Percentiles rank a stretch among this genome's conserved stretches.
phyloP scores from a whole-genome alignment of 2,329 filamentous ascomycete species.

The Colletotrichum musicola region DNA sequence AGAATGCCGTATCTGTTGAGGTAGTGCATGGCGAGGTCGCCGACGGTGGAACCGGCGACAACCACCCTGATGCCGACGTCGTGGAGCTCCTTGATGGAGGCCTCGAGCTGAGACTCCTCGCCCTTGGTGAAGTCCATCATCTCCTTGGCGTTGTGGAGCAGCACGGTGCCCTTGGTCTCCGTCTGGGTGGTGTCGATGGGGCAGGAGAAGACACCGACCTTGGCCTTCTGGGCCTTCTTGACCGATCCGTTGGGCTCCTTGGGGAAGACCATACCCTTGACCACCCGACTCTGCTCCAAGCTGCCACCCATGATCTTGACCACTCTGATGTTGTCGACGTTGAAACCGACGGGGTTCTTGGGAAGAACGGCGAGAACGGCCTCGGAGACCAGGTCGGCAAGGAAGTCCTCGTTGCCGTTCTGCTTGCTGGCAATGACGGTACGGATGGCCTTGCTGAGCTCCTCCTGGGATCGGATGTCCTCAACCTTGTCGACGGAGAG shows the following conservation, averaged over 20 bases:
- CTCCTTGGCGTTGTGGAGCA: conserved; percentile 97
- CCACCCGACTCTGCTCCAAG: conserved; percentile 91
- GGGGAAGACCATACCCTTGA: conserved; percentile 98
- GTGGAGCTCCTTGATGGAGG: conserved; percentile 92
- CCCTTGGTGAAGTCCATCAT: conserved; percentile 99
- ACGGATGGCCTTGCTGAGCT: conserved; percentile 94
- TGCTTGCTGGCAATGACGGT: conserved; percentile 98
- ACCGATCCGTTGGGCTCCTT: conserved; percentile 92
- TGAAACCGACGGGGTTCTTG: conserved; percentile 96
- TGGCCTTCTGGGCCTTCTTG: conserved; percentile 92
- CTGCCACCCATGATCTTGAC: conserved; percentile 99
- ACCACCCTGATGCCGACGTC: conserved; percentile 94
- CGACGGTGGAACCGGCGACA: conserved; percentile 91
- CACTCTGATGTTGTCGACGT: conserved; percentile 98
- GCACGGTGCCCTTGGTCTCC: conserved; percentile 97
- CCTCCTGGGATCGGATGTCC: conserved; percentile 82
- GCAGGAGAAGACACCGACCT: conserved; percentile 97
- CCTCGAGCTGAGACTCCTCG: conserved; percentile 92
- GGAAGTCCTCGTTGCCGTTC: conserved; percentile 89
- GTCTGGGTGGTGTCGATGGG: conserved; percentile 96
- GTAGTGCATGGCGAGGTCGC: conserved; percentile 93
- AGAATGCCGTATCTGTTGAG: conserved; percentile 97
- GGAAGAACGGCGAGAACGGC: conserved; percentile 88
- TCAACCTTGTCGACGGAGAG: conserved; percentile 91
- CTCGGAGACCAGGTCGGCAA: conserved; percentile 89